Conservation (phyloP, 2,329 filamentous ascomycete species). For the Colletotrichum paranaense region DNA sequence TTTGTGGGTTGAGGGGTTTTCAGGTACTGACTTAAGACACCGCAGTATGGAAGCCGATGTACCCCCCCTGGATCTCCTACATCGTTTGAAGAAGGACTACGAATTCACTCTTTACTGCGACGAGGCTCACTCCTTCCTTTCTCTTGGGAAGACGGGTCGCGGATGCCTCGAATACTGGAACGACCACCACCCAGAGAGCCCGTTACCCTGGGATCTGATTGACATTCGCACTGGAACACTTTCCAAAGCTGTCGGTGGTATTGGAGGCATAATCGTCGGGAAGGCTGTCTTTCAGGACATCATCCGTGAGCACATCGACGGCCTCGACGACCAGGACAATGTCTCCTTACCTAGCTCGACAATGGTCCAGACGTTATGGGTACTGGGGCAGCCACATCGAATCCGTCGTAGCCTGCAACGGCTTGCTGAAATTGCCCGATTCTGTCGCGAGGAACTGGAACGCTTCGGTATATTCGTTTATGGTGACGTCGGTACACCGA, state of each 20-base stretch:
- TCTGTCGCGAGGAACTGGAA: conserved; percentile 24
- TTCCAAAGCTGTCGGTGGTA: conserved; percentile 33
- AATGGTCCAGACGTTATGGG: conserved; percentile 32
- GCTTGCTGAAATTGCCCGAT: conserved; percentile 11
- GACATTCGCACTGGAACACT: conserved; percentile 36
- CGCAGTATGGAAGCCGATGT: conserved; percentile 10
- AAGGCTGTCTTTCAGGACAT: conserved; percentile 3
- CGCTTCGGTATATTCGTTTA: conserved; percentile 31
- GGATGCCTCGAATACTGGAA: conserved; percentile 37
- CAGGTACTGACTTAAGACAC: background rate
- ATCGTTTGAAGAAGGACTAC: conserved; percentile 26
- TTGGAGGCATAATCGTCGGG: conserved; percentile 33
- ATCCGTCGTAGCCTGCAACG: conserved; percentile 18
- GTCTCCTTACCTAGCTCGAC: conserved; percentile 20
- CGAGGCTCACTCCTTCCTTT: conserved; percentile 35
- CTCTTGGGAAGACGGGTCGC: conserved; percentile 31
- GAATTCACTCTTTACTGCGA: conserved; percentile 35
- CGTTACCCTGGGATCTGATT: conserved; percentile 25
- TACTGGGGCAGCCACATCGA: conserved; percentile 24
- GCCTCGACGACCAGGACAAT: background rate
- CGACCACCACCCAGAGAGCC: conserved; percentile 19
- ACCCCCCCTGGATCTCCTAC: background rate
- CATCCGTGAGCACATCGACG: background rate
- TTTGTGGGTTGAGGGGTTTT: background rate
- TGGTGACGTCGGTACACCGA: conserved; percentile 16